Percentiles rank a stretch among this genome's conserved stretches.
phyloP scores from a whole-genome alignment of 305 asterid genomes.

The Andrographis paniculata region DNA sequence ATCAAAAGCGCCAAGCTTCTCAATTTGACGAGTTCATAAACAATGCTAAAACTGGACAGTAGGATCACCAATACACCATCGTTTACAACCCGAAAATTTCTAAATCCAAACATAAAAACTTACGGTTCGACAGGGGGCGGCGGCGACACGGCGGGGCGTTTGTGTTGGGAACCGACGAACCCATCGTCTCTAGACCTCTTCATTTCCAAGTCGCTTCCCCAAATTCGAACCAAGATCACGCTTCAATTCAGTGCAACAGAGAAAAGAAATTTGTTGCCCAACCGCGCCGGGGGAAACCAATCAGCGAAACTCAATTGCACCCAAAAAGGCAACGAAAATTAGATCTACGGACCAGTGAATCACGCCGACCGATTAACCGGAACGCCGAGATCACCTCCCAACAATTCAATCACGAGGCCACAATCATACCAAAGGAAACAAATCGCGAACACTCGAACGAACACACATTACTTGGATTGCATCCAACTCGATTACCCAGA shows the following conservation, averaged over 20 bases:
- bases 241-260: constrained; percentile 28
- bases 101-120: too few relatives aligned
- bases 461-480: constrained; percentile 49
- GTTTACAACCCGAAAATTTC: too few relatives aligned
- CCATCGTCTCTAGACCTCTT: constrained; percentile 69
- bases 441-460: constrained; percentile 17
- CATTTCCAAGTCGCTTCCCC: constrained; percentile 39
- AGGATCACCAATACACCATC: too few relatives aligned
- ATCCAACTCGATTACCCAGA: constrained; percentile 29
- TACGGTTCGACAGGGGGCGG: constrained; percentile 61
- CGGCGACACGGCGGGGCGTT: constrained; percentile 46
- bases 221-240: constrained; percentile 26
- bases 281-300: too few relatives aligned
- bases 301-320: constrained; percentile 25
- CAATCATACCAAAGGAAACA: constrained; percentile 20
- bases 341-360: constrained; percentile 41
- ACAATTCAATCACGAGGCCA: constrained; percentile 12
- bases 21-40: too few relatives aligned
- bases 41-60: too few relatives aligned
- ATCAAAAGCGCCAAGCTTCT: too few relatives aligned
- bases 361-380: constrained; percentile 22
- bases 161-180: constrained; percentile 39
- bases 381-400: constrained; percentile 48
- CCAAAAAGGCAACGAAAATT: constrained; percentile 19
- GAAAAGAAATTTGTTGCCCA: constrained; percentile 23